Conservation (phyloP, 1,284 basidiomycete species). For the Rhodofomes roseus region DNA sequence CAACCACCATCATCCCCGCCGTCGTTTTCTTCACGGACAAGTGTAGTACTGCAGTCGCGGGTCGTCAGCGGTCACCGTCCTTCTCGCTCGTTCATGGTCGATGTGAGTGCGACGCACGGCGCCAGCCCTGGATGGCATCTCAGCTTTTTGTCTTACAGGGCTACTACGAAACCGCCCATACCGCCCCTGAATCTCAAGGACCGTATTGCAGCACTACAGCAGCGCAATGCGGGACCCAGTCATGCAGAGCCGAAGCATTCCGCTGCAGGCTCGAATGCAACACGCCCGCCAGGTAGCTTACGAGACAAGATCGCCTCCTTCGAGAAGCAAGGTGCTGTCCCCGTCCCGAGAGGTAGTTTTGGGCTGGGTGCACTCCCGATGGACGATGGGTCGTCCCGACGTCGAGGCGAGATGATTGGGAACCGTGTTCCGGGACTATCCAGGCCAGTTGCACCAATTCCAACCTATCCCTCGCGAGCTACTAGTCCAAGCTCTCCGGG, state of each 20-base stretch:
- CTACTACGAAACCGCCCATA: conserved; percentile 34
- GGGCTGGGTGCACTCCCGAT: conserved; percentile 62
- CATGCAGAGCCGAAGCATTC: conserved; percentile 10
- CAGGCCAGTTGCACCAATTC: conserved; percentile 21
- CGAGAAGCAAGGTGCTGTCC: conserved; percentile 70
- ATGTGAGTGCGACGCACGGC: conserved; percentile 17
- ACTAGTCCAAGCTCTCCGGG: neutral
- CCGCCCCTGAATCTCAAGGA: conserved; percentile 64
- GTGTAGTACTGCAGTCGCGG: conserved; percentile 29
- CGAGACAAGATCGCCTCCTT: conserved; percentile 75
- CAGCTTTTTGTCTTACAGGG: conserved; percentile 18
- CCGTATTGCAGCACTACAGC: conserved; percentile 71
- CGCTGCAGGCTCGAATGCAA: conserved; percentile 31
- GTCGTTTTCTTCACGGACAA: conserved; percentile 19
- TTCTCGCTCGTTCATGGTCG: conserved; percentile 19
- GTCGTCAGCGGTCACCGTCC: conserved; percentile 29
- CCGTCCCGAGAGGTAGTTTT: conserved; percentile 71
- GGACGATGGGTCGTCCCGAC: conserved; percentile 40
- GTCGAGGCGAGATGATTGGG: conserved; percentile 64
- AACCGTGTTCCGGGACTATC: conserved; percentile 56
- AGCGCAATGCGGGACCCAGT: conserved; percentile 39
- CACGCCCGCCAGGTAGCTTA: conserved; percentile 37
- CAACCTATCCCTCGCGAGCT: conserved; percentile 7
- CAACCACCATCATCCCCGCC: conserved; percentile 23
- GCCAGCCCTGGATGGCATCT: neutral